Evolutionary conservation across 495 filamentous ascomycete genomes (phyloP), one percentile per base, ranked within the genome.

Genomic region (Neurospora sp.): DNA sequence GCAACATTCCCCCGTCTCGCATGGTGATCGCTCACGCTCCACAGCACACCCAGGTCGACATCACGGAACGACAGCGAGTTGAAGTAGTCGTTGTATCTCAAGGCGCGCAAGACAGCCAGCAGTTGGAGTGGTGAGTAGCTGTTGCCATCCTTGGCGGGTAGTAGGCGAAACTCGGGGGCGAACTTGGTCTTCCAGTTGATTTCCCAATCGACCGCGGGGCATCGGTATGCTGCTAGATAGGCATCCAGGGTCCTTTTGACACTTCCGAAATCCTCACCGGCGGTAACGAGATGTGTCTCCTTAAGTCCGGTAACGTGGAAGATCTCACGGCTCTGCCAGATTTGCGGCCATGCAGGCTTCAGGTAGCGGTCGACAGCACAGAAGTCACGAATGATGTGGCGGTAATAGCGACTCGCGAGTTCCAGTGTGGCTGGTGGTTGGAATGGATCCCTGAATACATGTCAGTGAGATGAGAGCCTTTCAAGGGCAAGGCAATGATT

Each of bases 31-130:
- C 79, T 73, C 2, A 74, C 71, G 14, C 78, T 78, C 45, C 78
- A 78, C 18, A 85, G 78, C 18, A 74, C 76, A 1, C 78, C 75
- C 10, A 99, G 85, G 73, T 87, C 89, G 68, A 97, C 87, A 38
- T 91, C 89, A 16, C 86, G 83, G 79, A 98, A 97, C 1, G 94
- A 97, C 44, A 99, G 87, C 2, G 93, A 91, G 70, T 86, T 86
- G 80, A 98, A 98, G 16, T 89, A 92, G 79, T 97, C 93, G 76
- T 98, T 98, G 82, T 97, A 99, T 42, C 96, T 88, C 69, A 99
- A 82, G 7, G 96, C 88, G 22, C 95, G 88, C 85, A 97, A 87
- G 35, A 98, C 88, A 3, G 96, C 94, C 45, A 99, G 84, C 35
- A 98, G 80, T 80, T 98, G 96, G 69, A 91, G 78, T 7, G 88